phyloP scores from a whole-genome alignment of 2,329 filamentous ascomycete genomes.

The Curvularia spicifera region DNA sequence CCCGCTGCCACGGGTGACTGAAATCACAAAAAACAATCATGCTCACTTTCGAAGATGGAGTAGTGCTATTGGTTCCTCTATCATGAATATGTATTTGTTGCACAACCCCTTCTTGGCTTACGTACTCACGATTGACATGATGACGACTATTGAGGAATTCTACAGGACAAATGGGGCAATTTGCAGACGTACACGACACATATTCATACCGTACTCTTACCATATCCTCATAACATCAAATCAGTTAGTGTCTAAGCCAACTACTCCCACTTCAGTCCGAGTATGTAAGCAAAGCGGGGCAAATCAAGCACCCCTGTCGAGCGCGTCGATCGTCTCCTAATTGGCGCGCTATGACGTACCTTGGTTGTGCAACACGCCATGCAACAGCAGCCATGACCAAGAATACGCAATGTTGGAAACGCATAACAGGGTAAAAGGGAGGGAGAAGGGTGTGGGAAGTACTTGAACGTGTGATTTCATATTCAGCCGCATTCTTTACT shows the following conservation, averaged over 20 bases:
- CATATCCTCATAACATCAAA: background rate
- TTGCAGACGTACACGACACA: background rate
- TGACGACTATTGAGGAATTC: background rate
- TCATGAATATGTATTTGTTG: background rate
- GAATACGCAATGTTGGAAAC: background rate
- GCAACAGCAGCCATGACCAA: background rate
- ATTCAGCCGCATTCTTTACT: background rate
- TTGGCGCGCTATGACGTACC: background rate
- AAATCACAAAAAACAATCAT: background rate
- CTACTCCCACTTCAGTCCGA: background rate
- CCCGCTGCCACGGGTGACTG: background rate
- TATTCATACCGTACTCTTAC: background rate
- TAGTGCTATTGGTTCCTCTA: background rate
- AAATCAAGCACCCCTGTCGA: background rate
- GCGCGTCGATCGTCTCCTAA: background rate
- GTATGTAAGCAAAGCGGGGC: constrained; percentile 3
- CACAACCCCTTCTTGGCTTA: background rate
- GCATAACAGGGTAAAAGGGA: background rate
- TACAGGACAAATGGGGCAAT: background rate
- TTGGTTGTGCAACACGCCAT: background rate
- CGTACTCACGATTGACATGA: background rate
- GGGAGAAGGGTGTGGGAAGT: background rate
- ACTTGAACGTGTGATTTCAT: background rate
- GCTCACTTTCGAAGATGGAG: background rate
- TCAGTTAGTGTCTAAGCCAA: background rate